These are phyloP conservation scores for Alternaria burnsii DNA, from an alignment of 2,329 filamentous ascomycete species.

Conservation along the genomic window DNA sequence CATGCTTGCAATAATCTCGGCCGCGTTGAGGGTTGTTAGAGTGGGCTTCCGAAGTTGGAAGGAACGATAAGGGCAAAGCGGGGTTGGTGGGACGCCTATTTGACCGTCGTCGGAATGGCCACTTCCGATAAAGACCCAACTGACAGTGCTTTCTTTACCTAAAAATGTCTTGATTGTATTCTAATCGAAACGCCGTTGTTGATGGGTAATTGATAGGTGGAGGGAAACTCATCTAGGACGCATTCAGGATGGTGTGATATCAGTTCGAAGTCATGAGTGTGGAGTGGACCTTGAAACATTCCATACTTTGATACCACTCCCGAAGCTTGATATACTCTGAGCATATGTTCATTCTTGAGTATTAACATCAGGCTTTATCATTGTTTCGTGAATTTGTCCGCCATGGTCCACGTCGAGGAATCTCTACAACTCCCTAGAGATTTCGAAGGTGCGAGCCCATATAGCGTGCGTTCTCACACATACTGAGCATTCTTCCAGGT, in stretches of 20 bases:
- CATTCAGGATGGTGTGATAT: background rate
- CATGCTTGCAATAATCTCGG: background rate
- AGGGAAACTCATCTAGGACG: background rate
- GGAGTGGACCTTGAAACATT: background rate
- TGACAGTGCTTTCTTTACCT: background rate
- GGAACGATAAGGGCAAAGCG: constrained; percentile 10
- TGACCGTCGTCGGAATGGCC: constrained; percentile 10
- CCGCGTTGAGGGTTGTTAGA: background rate
- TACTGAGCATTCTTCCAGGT: constrained; percentile 2
- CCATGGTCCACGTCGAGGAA: constrained; percentile 45
- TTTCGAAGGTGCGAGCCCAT: constrained; percentile 43
- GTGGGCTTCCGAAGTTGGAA: background rate
- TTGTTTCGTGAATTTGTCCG: background rate
- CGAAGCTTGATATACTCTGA: background rate
- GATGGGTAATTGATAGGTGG: background rate
- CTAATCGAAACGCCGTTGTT: background rate
- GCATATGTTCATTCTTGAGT: background rate
- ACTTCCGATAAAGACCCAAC: constrained; percentile 7
- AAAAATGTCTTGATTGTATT: background rate
- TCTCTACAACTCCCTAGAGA: constrained; percentile 50
- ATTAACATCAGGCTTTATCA: background rate
- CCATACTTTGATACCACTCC: background rate
- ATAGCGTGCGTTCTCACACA: background rate
- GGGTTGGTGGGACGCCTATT: constrained; percentile 5
- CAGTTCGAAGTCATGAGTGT: background rate